Base-by-base conservation (phyloP, 2,329 filamentous ascomycete species). In the Tolypocladium guangdongense region DNA sequence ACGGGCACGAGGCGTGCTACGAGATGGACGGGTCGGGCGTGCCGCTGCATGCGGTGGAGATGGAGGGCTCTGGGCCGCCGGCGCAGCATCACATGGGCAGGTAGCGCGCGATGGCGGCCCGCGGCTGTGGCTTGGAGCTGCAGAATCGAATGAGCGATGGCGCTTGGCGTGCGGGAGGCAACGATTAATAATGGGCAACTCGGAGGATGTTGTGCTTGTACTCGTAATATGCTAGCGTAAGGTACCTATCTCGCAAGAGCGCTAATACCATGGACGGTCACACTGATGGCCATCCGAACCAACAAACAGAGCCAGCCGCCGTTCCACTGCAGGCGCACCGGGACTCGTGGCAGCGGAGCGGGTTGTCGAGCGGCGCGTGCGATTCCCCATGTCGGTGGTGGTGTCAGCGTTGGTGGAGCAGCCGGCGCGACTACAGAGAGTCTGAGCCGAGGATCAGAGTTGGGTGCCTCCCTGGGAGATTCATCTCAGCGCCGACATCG, bases 21-120 rank as follows among this genome's bases (percentile, higher is more conserved):
- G 59, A 61, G 50, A 58, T 60, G 56, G 58, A 59, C 20, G 59
- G 43, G 10, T 50, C 52, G 45, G 45, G 47, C 18, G 27, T 20
- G 46, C 36, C 50, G 48, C 16, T 4, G 32, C 39, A 18, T 22
- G 52, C 45, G 24, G 55, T 33, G 20, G 58, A 59, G 41, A 55
- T 59, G 54, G 55, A 51, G 32, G 56, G 55, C 5, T 54, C 52
- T 16, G 24, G 52, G 7, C 55, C 56, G 6, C 35, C 41, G 16
- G 3, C 24, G 24, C 16, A 32, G 7, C 30, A 46, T 33, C 27
- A 52, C 27, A 30, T 30, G 22, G 36, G n/a, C 6, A 52, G 1
- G 20, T 35, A 49, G 32, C 14, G 14, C 12, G 33, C 14, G 33
- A 14, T 37, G 22, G 39, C 39, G 16, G 20, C 39, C n/a, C 36